Base-by-base conservation (phyloP, 2,329 filamentous ascomycete genomes). In the Fusarium torulosum region DNA sequence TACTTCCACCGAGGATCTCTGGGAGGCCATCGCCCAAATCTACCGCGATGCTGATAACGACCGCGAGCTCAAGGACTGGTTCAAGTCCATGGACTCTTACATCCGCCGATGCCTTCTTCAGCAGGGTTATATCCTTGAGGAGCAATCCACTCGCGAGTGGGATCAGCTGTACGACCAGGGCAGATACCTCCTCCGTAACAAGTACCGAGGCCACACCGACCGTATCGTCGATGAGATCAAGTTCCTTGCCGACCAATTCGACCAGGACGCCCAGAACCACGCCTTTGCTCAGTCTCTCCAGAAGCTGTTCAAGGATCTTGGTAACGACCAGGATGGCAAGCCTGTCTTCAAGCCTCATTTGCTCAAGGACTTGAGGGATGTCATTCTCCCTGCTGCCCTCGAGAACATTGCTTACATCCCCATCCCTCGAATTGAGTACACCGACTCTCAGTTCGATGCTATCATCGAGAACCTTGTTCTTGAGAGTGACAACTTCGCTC, bases 401-500 rank as follows among this genome's bases (percentile, higher is more conserved):
- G 92, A 96, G 83, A 92, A 90, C 70, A 84, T 96, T 57, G 90
- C 93, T 63, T 99, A 99, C 79, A 87, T 99, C 15, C 94, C 96
- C 6, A 88, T 99, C 49, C 96, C 96, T 21, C 91, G 96, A 56
- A 97, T 99, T 63, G 96, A 99, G 82, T 96, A 94, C 75, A 91
- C 89, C 2, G 96, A 98, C 72, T 85, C 87, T 4, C 88, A 90
- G 84, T 84, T 97, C 51, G 96, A 99, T 79, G 91, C 91, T 47
- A 87, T 98, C 47, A 87, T 99, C 43, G 96, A 99, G 83, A 99
- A 99, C 79, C 83, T 99, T 13, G 91, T 97, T 44, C 87, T 99
- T 52, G 96, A 99, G 82, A 94, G 93, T 69, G 94, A 98, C 83
- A 99, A 99, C 81, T 89, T 99, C 72, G 93, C 94, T 81, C 96